phyloP scores from a whole-genome alignment of 306 rosid genomes.

The Cucumis melo region DNA sequence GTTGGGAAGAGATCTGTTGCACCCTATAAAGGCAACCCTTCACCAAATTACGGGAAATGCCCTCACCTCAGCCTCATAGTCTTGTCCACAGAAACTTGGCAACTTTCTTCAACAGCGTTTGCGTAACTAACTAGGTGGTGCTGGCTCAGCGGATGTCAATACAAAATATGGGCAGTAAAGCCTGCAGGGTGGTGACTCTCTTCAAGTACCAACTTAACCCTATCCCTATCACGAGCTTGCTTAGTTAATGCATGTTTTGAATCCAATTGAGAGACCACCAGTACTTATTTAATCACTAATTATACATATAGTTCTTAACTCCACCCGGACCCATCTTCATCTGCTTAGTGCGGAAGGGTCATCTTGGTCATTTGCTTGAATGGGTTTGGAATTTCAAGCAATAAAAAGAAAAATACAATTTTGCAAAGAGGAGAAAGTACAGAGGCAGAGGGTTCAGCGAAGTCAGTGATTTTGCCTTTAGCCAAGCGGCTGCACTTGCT shows the following conservation, averaged over 20 bases:
- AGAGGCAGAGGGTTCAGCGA: slow-evolving; percentile 15
- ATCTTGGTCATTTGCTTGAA: background rate
- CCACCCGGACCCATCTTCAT: background rate
- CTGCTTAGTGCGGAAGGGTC: background rate
- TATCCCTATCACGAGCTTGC: background rate
- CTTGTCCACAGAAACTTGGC: background rate
- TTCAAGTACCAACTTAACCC: background rate
- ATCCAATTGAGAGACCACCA: background rate
- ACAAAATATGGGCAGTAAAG: background rate
- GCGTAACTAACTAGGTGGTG: background rate
- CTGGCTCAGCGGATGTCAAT: background rate
- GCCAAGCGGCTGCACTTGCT: slow-evolving; percentile 9
- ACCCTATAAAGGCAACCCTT: slow-evolving; percentile 5
- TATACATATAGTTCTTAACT: background rate
- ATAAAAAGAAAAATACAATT: background rate
- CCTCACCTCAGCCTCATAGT: background rate
- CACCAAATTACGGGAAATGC: background rate
- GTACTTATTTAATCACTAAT: background rate
- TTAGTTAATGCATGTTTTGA: background rate
- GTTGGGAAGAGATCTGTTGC: background rate
- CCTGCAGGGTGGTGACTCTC: background rate
- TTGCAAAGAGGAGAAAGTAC: slow-evolving; percentile 4
- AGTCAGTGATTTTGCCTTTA: slow-evolving; percentile 7
- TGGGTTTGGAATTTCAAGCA: background rate
- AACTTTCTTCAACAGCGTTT: background rate